Evolutionary conservation across 495 filamentous ascomycete species (phyloP).

Genomic region (Penicillium cinerascens): DNA sequence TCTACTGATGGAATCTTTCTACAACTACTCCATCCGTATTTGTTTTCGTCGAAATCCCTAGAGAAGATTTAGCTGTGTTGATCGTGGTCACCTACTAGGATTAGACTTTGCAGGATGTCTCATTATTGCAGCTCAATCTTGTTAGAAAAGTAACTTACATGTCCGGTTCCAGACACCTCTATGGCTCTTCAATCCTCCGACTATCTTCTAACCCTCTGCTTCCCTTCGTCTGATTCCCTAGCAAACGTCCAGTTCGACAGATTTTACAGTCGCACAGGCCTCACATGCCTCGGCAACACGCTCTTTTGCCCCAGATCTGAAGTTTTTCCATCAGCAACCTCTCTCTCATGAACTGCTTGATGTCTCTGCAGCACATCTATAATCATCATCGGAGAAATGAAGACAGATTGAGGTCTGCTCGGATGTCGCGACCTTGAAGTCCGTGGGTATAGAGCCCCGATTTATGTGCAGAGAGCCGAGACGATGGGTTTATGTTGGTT

Average conservation of each 20-base stretch:
- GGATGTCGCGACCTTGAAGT: slow-evolving; percentile 2
- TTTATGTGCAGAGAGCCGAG: background rate
- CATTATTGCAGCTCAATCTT: slow-evolving; percentile 26
- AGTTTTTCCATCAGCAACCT: slow-evolving; percentile 6
- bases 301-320: slow-evolving; percentile 6
- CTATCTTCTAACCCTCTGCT: too few species aligned
- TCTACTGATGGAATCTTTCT: background rate
- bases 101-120: slow-evolving; percentile 23
- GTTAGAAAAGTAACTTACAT: too few species aligned
- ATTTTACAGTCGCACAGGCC: slow-evolving; percentile 22
- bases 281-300: slow-evolving; percentile 23
- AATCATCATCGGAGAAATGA: background rate
- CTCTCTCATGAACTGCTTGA: slow-evolving; percentile 20
- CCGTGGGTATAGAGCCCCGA: background rate
- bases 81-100: background rate
- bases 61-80: background rate
- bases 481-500: background rate
- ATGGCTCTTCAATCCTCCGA: too few species aligned
- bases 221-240: too few species aligned
- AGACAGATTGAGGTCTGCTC: slow-evolving; percentile 5
- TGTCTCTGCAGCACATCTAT: slow-evolving; percentile 27
- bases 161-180: too few species aligned
- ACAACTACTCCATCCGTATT: slow-evolving; percentile 2
- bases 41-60: slow-evolving; percentile 16
- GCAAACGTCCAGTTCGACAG: too few species aligned